Conservation (phyloP, 148 eudicot species). For the Vaccinium darrowii region DNA sequence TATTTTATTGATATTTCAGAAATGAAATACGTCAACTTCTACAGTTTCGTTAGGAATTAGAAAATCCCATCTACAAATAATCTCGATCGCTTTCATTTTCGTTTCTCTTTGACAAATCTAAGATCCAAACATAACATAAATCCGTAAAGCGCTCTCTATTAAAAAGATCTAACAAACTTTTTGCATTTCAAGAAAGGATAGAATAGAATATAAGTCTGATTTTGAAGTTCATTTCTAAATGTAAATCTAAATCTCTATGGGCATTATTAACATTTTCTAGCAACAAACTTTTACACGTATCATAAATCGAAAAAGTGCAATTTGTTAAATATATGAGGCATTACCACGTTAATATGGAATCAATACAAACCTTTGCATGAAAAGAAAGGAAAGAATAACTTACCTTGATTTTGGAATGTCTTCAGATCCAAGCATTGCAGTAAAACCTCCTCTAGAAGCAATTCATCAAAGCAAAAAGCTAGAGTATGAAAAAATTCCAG, state of each 20-base stretch:
- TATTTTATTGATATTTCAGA: no score
- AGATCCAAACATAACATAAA: not conserved
- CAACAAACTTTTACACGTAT: not conserved
- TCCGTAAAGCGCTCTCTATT: not conserved
- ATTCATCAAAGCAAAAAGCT: constrained; percentile 31
- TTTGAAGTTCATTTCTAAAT: not conserved
- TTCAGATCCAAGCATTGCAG: constrained; percentile 59
- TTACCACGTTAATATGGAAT: not conserved
- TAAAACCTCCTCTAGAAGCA: constrained; percentile 29
- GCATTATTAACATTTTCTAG: not conserved
- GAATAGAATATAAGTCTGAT: not conserved
- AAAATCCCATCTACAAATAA: no score
- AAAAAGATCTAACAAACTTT: not conserved
- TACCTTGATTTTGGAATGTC: constrained; percentile 11
- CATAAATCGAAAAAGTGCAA: not conserved
- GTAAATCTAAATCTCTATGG: not conserved
- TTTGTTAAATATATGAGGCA: not conserved
- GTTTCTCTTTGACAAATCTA: not conserved
- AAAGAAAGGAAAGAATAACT: not conserved
- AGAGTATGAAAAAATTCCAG: constrained; percentile 29
- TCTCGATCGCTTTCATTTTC: not conserved
- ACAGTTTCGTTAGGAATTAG: no score
- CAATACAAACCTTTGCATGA: constrained; percentile 3
- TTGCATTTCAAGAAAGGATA: not conserved
- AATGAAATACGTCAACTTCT: no score